Conservation (phyloP, 441 rosid genomes). For the Jatropha podagrica region DNA sequence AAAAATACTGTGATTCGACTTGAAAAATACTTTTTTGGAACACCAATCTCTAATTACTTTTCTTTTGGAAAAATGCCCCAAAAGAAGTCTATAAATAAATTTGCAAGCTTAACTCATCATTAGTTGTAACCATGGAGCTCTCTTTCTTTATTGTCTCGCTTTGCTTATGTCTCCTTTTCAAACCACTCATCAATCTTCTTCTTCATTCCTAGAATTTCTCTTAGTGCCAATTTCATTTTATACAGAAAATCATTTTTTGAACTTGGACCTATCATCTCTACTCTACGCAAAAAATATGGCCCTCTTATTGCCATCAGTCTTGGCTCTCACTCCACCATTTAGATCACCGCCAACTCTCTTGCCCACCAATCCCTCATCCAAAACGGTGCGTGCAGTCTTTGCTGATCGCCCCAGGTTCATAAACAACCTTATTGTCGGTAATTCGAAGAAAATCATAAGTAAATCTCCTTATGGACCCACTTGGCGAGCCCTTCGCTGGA, state of each 20-base stretch:
- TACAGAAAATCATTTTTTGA: slow-evolving; percentile 27
- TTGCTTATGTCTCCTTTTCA: slow-evolving; percentile 20
- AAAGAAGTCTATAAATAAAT: too few relatives aligned
- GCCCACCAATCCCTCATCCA: slow-evolving; percentile 40
- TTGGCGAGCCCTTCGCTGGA: slow-evolving; percentile 42
- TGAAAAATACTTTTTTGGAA: too few relatives aligned
- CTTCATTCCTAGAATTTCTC: slow-evolving; percentile 23
- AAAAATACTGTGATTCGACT: too few relatives aligned
- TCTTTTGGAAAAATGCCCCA: too few relatives aligned
- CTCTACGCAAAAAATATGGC: slow-evolving; percentile 32
- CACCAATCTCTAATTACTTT: too few relatives aligned
- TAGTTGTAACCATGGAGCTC: slow-evolving; percentile 21
- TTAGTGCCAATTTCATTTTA: slow-evolving; percentile 26
- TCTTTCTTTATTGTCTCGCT: slow-evolving; percentile 24
- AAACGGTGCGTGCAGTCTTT: slow-evolving; percentile 42
- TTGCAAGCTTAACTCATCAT: too few relatives aligned
- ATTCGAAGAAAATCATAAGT: slow-evolving; percentile 23
- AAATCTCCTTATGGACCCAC: slow-evolving; percentile 38
- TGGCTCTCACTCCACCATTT: slow-evolving; percentile 27
- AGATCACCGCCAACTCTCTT: slow-evolving; percentile 28
- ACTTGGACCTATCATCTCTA: slow-evolving; percentile 31
- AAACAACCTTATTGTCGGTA: background rate
- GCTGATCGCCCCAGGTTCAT: slow-evolving; percentile 33
- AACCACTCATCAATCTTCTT: slow-evolving; percentile 16
- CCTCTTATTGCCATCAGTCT: slow-evolving; percentile 30